Base-by-base conservation (phyloP, 73 alveolate species). In the Paraurostyla sp. region DNA sequence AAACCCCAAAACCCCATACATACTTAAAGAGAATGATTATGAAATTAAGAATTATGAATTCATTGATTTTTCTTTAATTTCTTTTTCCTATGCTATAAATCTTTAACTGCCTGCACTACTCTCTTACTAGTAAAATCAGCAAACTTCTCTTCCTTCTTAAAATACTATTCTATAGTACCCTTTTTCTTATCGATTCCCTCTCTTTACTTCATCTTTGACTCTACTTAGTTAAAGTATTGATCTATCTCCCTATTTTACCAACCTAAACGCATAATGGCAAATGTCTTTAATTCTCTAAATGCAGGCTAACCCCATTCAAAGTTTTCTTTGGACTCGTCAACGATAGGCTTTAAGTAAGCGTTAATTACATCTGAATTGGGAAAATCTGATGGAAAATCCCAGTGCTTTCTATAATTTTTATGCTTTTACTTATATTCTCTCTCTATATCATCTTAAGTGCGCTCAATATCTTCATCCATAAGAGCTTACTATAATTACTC, bases 371-470 rank as follows among this genome's bases (percentile, higher is more conserved):
- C 92, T 2, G 42, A 36, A 18, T 59, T 69, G 0, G 98, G 98
- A 75, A 94, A 94, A 25, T 93, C 94, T 6, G 54, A 32, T 13
- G 98, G 98, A 52, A 94, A 75, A 76, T 94, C 98, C 98, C 98
- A 94, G 63, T 92, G 93, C 60, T 82, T 94, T 32, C 91, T 87
- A 71, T 84, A 88, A 27, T 94, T 93, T 80, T 76, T 88, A 88
- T 94, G 98, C 36, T 73, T 60, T 51, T 82, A 83, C 45, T 92
- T 92, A 49, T 92, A 94, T 30, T 91, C 91, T 29, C 56, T 78
- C 71, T 92, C 96, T 42, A 56, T 88, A 0, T 69, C 78, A 18
- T 75, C 88, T 29, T 92, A 71, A 23, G 78, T 40, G 42, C 90
- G 60, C 43, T 78, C 85, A 35, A 65, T 93, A n/a, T 57, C 68